Percentiles rank a stretch among this genome's conserved stretches.
Conservation (phyloP, 2,329 filamentous ascomycete genomes). For the Colletotrichum tamarilloi region DNA sequence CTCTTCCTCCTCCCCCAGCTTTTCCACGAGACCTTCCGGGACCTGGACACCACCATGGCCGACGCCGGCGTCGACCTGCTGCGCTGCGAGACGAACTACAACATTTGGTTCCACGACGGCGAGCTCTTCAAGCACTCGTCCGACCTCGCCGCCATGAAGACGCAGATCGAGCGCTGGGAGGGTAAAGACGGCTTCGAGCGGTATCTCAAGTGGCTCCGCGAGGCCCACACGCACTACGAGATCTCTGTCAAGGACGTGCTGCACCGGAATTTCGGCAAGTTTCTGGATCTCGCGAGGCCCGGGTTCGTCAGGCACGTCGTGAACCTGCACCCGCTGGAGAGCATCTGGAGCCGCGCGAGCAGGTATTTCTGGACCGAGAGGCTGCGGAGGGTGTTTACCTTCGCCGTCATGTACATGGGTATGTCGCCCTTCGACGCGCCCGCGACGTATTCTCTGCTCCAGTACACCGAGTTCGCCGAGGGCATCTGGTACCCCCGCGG, state of each 20-base stretch:
- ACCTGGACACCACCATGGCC: slow-evolving; percentile 74
- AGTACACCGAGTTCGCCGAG: slow-evolving; percentile 81
- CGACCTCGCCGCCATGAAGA: slow-evolving; percentile 78
- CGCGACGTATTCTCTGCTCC: slow-evolving; percentile 77
- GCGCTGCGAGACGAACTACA: slow-evolving; percentile 82
- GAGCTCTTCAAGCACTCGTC: slow-evolving; percentile 72
- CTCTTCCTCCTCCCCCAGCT: slow-evolving; percentile 77
- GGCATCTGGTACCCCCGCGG: slow-evolving; percentile 82
- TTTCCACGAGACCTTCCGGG: slow-evolving; percentile 75
- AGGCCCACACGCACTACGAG: slow-evolving; percentile 78
- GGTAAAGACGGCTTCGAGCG: slow-evolving; percentile 76
- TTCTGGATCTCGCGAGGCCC: slow-evolving; percentile 67
- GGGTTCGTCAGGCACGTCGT: slow-evolving; percentile 69
- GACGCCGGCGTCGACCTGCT: slow-evolving; percentile 74
- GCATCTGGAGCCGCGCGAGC: slow-evolving; percentile 72
- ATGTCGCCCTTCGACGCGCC: slow-evolving; percentile 83
- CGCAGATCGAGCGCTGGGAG: slow-evolving; percentile 78
- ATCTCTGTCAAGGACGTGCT: slow-evolving; percentile 74
- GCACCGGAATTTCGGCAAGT: slow-evolving; percentile 72
- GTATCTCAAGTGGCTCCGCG: slow-evolving; percentile 74
- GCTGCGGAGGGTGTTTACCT: slow-evolving; percentile 77
- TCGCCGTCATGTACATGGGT: slow-evolving; percentile 86
- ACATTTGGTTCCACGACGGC: slow-evolving; percentile 78
- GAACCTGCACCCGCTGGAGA: slow-evolving; percentile 76
- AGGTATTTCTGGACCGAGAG: slow-evolving; percentile 78